Base-by-base conservation (phyloP, 495 filamentous ascomycete genomes). In the Pyronema domesticum region DNA sequence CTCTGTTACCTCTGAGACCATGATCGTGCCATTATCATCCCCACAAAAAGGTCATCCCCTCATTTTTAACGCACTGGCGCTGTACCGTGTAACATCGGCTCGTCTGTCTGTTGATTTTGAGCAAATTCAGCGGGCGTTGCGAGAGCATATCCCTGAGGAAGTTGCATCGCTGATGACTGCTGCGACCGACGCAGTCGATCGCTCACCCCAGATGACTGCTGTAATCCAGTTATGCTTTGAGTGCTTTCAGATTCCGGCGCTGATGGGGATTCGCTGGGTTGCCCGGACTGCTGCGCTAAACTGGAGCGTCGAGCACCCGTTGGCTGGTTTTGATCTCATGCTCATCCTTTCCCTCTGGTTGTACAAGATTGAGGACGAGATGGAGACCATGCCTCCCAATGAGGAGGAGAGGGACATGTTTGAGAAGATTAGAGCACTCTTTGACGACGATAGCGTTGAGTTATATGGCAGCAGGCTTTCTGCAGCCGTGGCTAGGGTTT, bases 281-380 rank as follows among this genome's bases (percentile, higher is more conserved):
- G 91, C 93, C 6, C 80, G 88, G 63, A 95, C 89, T 18, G 94
- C 86, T 52, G 86, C 91, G 47, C 94, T 91, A 51, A 96, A 98
- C 73, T 98, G 91, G 91, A 98, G 91, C 71, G 82, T 96, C 46
- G 91, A 98, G 73, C 91, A 98, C 67, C 91, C 93, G 34, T 80
- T 98, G 39, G 94, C 88, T 66, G 93, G 88, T 59, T 76, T 98
- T 71, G 91, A 98, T 69, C 76, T 98, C 64, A 95, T 98, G 82
- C 89, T 98, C 72, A 95, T 95, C 61, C 85, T 98, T 63, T 95
- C 84, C 67, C 74, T 98, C 60, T 98, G 91, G 91, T 80, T 98
- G 64, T 95, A 94, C 73, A 85, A 86, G 70, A 81, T 98, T 73
- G 91, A 98, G 85, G 87, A 95, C 74, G 91, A 98, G 76, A 86